These are phyloP conservation scores for Gloeophyllum trabeum DNA, from an alignment of 768 basidiomycete species.

Conservation along the genomic window DNA sequence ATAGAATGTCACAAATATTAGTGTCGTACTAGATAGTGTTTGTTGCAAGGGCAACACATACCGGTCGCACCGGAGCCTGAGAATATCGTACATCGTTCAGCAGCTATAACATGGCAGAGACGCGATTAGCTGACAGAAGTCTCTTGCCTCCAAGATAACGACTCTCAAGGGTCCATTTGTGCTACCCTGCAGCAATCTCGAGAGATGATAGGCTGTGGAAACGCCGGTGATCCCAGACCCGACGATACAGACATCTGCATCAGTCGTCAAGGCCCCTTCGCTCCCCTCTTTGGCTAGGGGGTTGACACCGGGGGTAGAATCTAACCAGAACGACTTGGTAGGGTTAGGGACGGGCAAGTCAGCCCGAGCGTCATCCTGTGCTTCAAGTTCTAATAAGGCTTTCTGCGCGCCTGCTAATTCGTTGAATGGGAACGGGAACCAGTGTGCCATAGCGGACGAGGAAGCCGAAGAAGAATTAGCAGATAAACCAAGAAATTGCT, in stretches of 20 bases:
- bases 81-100: not conserved
- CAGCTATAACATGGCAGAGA: not conserved
- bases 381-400: too few species aligned
- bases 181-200: constrained; percentile 19
- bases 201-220: constrained; percentile 63
- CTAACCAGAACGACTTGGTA: constrained; percentile 13
- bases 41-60: too few species aligned
- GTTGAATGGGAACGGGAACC: too few species aligned
- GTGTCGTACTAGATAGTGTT: too few species aligned
- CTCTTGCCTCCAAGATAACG: constrained; percentile 73
- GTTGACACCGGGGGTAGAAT: constrained; percentile 47
- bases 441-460: too few species aligned
- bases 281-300: constrained; percentile 63
- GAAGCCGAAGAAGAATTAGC: too few species aligned
- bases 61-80: not conserved
- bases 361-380: too few species aligned
- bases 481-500: too few species aligned
- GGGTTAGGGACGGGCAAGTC: not conserved
- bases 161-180: constrained; percentile 38
- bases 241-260: constrained; percentile 68
- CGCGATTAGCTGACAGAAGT: constrained; percentile 58
- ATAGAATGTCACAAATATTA: too few species aligned
- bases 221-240: constrained; percentile 77
- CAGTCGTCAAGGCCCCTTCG: constrained; percentile 36
- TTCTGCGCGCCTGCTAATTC: too few species aligned